Percentiles rank a stretch among this genome's conserved stretches.
Conservation (phyloP, 2,329 filamentous ascomycete genomes). For the Aspergillus fischeri region DNA sequence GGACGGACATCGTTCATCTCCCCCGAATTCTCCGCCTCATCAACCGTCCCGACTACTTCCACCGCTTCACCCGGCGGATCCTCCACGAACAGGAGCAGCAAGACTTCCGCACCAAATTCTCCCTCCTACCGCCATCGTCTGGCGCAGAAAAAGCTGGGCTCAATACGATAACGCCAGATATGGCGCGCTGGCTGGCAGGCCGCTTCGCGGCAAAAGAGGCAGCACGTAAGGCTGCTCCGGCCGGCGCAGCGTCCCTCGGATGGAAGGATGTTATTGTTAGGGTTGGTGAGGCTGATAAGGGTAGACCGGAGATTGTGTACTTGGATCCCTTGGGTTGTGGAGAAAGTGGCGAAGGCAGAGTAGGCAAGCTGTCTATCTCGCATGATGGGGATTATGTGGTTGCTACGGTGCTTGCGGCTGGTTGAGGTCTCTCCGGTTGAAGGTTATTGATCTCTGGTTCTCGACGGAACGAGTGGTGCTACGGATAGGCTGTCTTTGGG, state of each 20-base stretch:
- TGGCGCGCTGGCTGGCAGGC: slow-evolving; percentile 44
- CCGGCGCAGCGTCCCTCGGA: slow-evolving; percentile 51
- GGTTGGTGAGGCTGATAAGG: slow-evolving; percentile 21
- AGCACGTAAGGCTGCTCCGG: slow-evolving; percentile 63
- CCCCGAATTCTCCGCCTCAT: slow-evolving; percentile 61
- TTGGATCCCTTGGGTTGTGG: slow-evolving; percentile 9
- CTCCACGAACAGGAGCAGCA: slow-evolving; percentile 37
- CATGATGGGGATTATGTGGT: slow-evolving; percentile 79
- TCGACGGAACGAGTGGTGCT: neutral
- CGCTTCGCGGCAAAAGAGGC: slow-evolving; percentile 73
- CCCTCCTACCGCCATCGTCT: slow-evolving; percentile 8
- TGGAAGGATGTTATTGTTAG: slow-evolving; percentile 59
- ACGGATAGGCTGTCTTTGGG: neutral
- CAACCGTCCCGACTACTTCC: slow-evolving; percentile 35
- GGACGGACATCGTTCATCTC: slow-evolving; percentile 74
- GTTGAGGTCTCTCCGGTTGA: slow-evolving; percentile 14
- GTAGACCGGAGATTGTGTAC: slow-evolving; percentile 38
- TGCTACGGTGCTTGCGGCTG: slow-evolving; percentile 41
- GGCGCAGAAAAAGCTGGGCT: neutral
- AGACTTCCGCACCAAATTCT: slow-evolving; percentile 35
- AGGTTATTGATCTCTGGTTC: neutral
- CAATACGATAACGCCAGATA: slow-evolving; percentile 24
- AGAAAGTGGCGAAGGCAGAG: slow-evolving; percentile 28
- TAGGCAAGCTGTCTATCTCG: slow-evolving; percentile 73
- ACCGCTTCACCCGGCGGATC: slow-evolving; percentile 39